Evolutionary conservation across 75 land plant species (phyloP).

Genomic region (Ceratopteris richardii): DNA sequence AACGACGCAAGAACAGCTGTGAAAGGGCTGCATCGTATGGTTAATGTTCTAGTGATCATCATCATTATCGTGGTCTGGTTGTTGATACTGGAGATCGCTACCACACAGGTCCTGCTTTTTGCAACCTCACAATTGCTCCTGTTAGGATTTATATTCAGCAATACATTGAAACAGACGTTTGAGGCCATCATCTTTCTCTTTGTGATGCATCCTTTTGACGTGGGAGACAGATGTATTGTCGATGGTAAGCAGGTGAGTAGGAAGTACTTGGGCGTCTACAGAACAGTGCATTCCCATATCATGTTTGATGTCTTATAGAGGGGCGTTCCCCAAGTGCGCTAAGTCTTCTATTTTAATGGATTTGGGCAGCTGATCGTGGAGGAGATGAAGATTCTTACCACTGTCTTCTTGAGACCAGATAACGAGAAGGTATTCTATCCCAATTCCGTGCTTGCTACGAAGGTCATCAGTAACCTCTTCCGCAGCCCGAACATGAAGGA

Average conservation of each 20-base stretch:
- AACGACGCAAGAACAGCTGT: constrained; percentile 96
- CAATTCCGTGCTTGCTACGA: too few species aligned
- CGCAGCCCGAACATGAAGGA: constrained; percentile 94
- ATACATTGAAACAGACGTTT: constrained; percentile 73
- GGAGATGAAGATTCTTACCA: too few species aligned
- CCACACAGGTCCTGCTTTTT: constrained; percentile 60
- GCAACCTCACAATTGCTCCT: constrained; percentile 75
- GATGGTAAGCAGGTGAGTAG: constrained; percentile 78
- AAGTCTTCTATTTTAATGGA: not conserved
- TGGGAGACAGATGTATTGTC: too few species aligned
- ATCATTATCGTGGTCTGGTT: constrained; percentile 58
- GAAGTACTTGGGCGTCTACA: not conserved
- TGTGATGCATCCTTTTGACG: too few species aligned
- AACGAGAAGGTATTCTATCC: constrained; percentile 75
- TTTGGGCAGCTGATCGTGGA: constrained; percentile 68
- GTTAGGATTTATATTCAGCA: constrained; percentile 84
- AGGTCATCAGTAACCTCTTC: too few species aligned
- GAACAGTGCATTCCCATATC: too few species aligned
- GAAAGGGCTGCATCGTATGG: constrained; percentile 67
- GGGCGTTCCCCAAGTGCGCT: too few species aligned
- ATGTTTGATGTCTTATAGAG: too few species aligned
- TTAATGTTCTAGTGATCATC: constrained; percentile 40
- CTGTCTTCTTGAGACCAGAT: constrained; percentile 62
- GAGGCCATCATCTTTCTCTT: constrained; percentile 92
- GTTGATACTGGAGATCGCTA: constrained; percentile 66